Evolutionary conservation across 1,139 yeast genomes (phyloP).

Genomic region (Protomyces inouyei): DNA sequence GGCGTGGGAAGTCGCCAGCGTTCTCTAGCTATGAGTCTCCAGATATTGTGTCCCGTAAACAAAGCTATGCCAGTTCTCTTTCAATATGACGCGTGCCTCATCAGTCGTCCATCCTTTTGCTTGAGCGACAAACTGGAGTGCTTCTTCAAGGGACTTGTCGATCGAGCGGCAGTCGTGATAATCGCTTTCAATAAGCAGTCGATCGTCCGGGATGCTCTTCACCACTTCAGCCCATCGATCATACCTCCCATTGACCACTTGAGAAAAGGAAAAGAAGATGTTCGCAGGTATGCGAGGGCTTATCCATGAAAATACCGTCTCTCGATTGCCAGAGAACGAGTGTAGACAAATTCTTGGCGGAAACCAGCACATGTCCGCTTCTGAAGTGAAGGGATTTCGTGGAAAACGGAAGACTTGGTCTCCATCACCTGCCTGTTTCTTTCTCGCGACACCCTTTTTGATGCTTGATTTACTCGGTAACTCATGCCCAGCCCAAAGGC

Average conservation of each 20-base stretch:
- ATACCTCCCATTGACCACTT: conserved; percentile 51
- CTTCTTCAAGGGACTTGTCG: conserved; percentile 19
- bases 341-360: conserved; percentile 56
- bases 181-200: conserved; percentile 56
- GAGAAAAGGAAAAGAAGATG: conserved; percentile 57
- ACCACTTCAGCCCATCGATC: conserved; percentile 37
- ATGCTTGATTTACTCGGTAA: conserved; percentile 24
- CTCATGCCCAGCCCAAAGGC: conserved; percentile 33
- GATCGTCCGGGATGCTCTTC: conserved; percentile 40
- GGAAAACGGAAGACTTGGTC: neutral
- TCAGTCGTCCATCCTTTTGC: conserved; percentile 24
- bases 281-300: conserved; percentile 31
- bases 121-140: conserved; percentile 10
- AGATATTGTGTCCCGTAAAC: neutral
- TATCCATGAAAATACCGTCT: conserved; percentile 37
- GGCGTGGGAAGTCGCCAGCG: too few species aligned
- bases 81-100: neutral
- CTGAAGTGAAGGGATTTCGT: neutral
- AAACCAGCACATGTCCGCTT: conserved; percentile 9
- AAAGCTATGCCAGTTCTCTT: conserved; percentile 10
- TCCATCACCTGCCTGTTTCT: neutral
- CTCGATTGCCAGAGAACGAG: conserved; percentile 79
- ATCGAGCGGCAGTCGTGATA: conserved; percentile 38
- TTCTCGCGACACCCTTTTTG: neutral
- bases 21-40: too few species aligned